Conservation (phyloP, 345 rosid species). For the Eucalyptus albens region DNA sequence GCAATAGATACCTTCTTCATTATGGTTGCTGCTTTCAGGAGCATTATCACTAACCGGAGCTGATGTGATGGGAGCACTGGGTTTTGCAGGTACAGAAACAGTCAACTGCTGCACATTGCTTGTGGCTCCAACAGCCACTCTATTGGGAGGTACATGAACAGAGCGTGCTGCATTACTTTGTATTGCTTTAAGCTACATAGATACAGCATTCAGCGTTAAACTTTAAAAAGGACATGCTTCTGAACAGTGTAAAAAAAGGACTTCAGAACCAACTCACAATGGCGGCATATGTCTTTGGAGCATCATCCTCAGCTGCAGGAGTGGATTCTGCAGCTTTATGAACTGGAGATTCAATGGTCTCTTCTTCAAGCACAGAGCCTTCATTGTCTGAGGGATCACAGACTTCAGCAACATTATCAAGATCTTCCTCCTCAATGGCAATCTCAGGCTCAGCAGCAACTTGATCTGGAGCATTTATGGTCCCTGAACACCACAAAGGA, state of each 20-base stretch:
- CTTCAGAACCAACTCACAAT: constrained; percentile 38
- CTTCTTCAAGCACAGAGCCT: constrained; percentile 32
- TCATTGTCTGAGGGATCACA: constrained; percentile 44
- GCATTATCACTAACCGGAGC: constrained; percentile 8
- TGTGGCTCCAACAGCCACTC: constrained; percentile 10
- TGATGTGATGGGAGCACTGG: constrained; percentile 20
- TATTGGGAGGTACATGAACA: constrained; percentile 22
- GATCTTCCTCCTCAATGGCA: constrained; percentile 26
- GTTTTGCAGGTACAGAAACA: constrained; percentile 6
- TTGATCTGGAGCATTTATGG: constrained; percentile 11
- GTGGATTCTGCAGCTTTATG: constrained; percentile 12
- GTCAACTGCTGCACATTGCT: constrained; percentile 7
- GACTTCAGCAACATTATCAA: constrained; percentile 29
- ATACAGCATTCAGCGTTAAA: neutral
- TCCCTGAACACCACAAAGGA: constrained; percentile 15
- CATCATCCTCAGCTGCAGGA: constrained; percentile 35
- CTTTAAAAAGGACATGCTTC: neutral
- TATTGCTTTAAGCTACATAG: constrained; percentile 41
- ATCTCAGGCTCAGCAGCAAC: constrained; percentile 6
- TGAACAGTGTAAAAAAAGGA: neutral
- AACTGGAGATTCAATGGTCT: constrained; percentile 28
- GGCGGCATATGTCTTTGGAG: constrained; percentile 70
- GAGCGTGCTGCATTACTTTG: constrained; percentile 16
- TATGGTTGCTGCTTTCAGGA: constrained; percentile 29
- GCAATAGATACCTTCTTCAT: constrained; percentile 36